These are phyloP conservation scores for Xylaria polymorpha DNA, from an alignment of 2,329 filamentous ascomycete genomes.

Conservation along the genomic window DNA sequence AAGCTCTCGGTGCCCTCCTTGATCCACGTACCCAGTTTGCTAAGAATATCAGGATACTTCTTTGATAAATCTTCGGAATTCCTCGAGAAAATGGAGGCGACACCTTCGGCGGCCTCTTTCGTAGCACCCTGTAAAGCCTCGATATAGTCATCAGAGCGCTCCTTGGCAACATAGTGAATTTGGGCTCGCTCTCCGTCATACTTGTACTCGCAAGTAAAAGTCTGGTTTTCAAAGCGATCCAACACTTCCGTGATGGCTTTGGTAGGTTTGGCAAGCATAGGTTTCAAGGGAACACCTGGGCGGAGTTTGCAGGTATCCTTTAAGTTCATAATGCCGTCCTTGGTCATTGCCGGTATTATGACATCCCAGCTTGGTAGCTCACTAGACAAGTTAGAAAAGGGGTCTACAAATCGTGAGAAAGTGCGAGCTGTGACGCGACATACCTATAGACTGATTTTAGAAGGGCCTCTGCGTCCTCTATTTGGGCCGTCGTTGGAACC, in stretches of 20 bases:
- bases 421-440: conserved; percentile 37
- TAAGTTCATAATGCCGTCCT: conserved; percentile 86
- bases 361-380: conserved; percentile 95
- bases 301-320: conserved; percentile 89
- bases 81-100: conserved; percentile 94
- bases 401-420: conserved; percentile 50
- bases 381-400: conserved; percentile 58
- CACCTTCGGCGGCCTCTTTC: conserved; percentile 75
- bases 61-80: conserved; percentile 98
- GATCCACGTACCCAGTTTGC: conserved; percentile 88
- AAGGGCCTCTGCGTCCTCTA: conserved; percentile 85
- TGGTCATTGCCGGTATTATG: conserved; percentile 88
- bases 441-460: conserved; percentile 92
- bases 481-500: conserved; percentile 76
- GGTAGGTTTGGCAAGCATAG: conserved; percentile 98
- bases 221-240: conserved; percentile 93
- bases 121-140: conserved; percentile 69
- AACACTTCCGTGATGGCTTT: conserved; percentile 98
- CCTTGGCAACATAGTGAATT: conserved; percentile 94
- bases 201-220: conserved; percentile 98
- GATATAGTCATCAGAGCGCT: conserved; percentile 75
- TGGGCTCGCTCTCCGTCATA: conserved; percentile 99
- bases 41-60: conserved; percentile 96
- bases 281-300: conserved; percentile 93
- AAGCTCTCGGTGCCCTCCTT: conserved; percentile 92